These are phyloP conservation scores for Rhodotorula babjevae DNA, from an alignment of 768 basidiomycete species.

Conservation along the genomic window DNA sequence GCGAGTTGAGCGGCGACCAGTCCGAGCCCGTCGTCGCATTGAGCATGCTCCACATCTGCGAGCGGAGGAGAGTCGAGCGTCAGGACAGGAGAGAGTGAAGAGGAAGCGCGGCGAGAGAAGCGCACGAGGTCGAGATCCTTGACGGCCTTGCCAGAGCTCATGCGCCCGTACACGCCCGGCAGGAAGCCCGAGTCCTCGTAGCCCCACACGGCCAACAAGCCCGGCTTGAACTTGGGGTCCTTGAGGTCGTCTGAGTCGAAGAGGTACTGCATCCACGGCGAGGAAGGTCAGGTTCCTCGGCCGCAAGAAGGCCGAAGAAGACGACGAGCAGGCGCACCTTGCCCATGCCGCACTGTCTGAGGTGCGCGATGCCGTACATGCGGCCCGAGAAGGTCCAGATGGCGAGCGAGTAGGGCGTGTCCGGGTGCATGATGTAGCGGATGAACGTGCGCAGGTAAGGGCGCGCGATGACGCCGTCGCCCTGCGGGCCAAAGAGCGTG, in stretches of 20 bases:
- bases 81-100: neutral
- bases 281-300: too few relatives aligned
- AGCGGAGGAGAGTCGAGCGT: neutral
- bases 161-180: neutral
- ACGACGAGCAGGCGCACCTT: neutral
- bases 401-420: constrained; percentile 17
- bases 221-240: neutral
- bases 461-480: constrained; percentile 19
- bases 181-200: constrained; percentile 28
- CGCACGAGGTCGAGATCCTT: constrained; percentile 34
- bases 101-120: neutral
- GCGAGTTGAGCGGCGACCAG: constrained; percentile 10
- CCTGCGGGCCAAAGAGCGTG: constrained; percentile 23
- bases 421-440: constrained; percentile 20
- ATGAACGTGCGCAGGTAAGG: constrained; percentile 35
- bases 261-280: neutral
- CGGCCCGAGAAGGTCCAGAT: constrained; percentile 16
- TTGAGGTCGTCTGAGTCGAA: constrained; percentile 15
- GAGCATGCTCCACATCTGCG: constrained; percentile 26
- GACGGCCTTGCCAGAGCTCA: constrained; percentile 9
- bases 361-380: constrained; percentile 14
- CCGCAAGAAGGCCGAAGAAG: too few relatives aligned
- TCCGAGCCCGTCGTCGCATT: neutral
- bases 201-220: constrained; percentile 20
- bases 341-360: constrained; percentile 19